Base-by-base conservation (phyloP, 2,329 filamentous ascomycete species). In the Bisporella sp. region DNA sequence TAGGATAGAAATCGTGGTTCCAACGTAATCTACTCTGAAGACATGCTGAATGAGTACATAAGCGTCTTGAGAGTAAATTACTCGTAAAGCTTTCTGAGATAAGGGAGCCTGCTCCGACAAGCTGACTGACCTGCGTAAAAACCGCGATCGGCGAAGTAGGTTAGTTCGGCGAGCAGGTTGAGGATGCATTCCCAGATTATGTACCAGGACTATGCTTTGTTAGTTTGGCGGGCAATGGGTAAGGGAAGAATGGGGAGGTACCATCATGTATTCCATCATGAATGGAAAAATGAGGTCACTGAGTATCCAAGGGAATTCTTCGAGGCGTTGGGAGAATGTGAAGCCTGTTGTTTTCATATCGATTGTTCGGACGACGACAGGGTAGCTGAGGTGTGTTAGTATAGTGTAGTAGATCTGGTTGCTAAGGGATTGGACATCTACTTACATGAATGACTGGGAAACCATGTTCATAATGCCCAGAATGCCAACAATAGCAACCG, bases 391-490 rank as follows among this genome's bases (percentile, higher is more conserved):
- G 21, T 21, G 21, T 21, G 3, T 21, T 21, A 21, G 21, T 21
- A 21, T 21, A 3, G 21, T 21, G 21, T 21, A 21, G 21, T 21
- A 3, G 21, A 21, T 21, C 2, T 21, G 21, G 21, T 21, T 21
- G 21, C 21, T 21, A 21, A 21, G 21, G 21, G 21, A 21, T 21
- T 21, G 21, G 3, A 21, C 21, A 21, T 21, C 21, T 21, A 21
- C 21, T 21, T 21, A 21, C 21, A 91, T 89, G 60, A 81, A 88
- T 28, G 82, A 77, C 68, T 91, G 86, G 0, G 82, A 85, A 47
- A 91, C 74, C 63, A 89, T 80, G 54, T 89, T 84, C 87, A 91
- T 91, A 54, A 89, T 80, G 60, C 84, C 82, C 39, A 90, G 79
- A 50, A 87, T 74, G 5, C 87, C 87, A 52, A 90, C 78, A 12